Evolutionary conservation across 305 asterid genomes (phyloP).

Genomic region (Fraxinus xanthoxyloides): DNA sequence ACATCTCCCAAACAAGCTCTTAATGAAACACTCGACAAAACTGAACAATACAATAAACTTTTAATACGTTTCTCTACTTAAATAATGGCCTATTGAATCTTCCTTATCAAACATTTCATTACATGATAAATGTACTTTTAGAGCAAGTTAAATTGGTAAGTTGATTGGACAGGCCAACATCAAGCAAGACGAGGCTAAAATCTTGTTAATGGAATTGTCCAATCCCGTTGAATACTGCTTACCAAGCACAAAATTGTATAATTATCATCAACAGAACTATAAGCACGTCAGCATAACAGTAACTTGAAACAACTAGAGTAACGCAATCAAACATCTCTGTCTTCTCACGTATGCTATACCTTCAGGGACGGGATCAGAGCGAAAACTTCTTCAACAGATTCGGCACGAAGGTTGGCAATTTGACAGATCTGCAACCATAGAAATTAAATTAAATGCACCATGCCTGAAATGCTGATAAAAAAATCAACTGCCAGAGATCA

Average conservation of each 20-base stretch:
- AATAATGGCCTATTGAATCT: neutral
- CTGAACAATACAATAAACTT: neutral
- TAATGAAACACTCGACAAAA: neutral
- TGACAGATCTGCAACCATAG: conserved; percentile 60
- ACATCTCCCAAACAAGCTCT: neutral
- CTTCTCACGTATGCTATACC: conserved; percentile 42
- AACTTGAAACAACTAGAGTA: conserved; percentile 7
- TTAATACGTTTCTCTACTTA: neutral
- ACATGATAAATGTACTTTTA: neutral
- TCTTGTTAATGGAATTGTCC: neutral
- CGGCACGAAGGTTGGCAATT: conserved; percentile 67
- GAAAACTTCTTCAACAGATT: conserved; percentile 77
- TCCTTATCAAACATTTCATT: neutral
- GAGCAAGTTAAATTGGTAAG: neutral
- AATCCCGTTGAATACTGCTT: neutral
- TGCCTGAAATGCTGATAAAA: conserved; percentile 16
- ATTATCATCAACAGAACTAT: conserved; percentile 4
- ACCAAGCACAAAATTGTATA: neutral
- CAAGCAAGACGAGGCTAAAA: neutral
- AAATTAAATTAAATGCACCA: conserved; percentile 16
- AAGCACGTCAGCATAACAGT: neutral
- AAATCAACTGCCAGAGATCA: neutral
- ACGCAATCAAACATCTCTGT: conserved; percentile 14
- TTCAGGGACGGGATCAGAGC: conserved; percentile 72
- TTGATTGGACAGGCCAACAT: neutral